Conservation (phyloP, 768 basidiomycete species). For the Mycena indigotica region DNA sequence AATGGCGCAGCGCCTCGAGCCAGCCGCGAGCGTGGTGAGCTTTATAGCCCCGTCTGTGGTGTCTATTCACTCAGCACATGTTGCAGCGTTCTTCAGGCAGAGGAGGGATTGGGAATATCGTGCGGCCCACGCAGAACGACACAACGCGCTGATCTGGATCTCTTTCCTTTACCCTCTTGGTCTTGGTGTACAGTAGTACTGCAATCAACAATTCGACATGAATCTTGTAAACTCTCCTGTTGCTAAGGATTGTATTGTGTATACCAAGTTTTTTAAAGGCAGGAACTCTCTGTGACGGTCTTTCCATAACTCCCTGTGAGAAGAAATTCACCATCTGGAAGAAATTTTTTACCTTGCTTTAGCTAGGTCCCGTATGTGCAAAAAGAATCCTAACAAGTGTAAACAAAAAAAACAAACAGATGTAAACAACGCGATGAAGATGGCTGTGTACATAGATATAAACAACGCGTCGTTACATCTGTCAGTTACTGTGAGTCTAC, state of each 20-base stretch:
- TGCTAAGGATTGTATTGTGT: too few relatives aligned
- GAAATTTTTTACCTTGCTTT: slow-evolving; percentile 1
- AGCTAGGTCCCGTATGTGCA: background rate
- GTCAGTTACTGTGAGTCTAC: too few relatives aligned
- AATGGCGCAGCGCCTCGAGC: background rate
- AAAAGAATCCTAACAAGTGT: background rate
- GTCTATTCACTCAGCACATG: background rate
- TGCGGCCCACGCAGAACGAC: too few relatives aligned
- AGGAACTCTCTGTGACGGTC: too few relatives aligned
- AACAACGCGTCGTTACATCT: background rate
- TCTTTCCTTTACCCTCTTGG: background rate
- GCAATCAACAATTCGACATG: too few relatives aligned
- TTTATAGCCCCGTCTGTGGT: background rate
- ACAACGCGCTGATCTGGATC: too few relatives aligned
- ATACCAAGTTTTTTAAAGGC: too few relatives aligned
- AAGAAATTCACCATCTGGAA: too few relatives aligned
- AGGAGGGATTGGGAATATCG: background rate
- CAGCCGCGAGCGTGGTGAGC: background rate
- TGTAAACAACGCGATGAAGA: background rate
- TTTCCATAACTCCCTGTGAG: too few relatives aligned
- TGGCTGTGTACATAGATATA: background rate
- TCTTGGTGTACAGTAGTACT: too few relatives aligned
- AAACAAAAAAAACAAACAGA: background rate
- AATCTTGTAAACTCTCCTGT: too few relatives aligned
- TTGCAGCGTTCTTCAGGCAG: background rate